phyloP scores from a whole-genome alignment of 31 red algal genomes.

The Bonnemaisonia californica region DNA sequence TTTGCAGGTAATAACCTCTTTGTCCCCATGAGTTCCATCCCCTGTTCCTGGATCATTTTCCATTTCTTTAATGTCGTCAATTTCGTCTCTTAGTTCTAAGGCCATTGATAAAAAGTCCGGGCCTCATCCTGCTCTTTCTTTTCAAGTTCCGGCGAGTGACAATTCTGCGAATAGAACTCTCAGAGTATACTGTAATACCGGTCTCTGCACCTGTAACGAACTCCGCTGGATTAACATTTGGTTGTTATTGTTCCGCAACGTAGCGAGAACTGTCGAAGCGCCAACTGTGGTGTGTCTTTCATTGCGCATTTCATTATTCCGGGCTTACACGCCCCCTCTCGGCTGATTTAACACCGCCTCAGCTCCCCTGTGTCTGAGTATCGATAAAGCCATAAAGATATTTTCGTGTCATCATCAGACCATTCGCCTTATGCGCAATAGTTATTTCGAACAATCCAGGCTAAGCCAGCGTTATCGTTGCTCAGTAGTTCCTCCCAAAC shows the following conservation, averaged over 20 bases:
- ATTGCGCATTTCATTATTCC: background rate
- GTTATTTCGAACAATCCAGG: conserved; percentile 43
- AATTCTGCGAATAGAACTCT: background rate
- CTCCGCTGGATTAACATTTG: conserved; percentile 3
- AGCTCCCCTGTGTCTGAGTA: conserved; percentile 4
- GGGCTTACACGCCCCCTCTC: conserved; percentile 16
- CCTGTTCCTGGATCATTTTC: background rate
- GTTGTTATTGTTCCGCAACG: background rate
- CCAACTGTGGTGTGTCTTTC: background rate
- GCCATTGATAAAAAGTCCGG: background rate
- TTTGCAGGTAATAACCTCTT: background rate
- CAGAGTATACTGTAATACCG: background rate
- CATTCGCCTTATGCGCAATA: conserved; percentile 1
- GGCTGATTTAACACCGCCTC: conserved; percentile 26
- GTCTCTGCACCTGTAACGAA: conserved; percentile 12
- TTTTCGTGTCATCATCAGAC: background rate
- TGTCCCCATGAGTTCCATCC: no score
- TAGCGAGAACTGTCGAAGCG: background rate
- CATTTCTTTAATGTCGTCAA: background rate
- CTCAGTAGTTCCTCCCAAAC: conserved; percentile 2
- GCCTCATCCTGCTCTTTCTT: background rate
- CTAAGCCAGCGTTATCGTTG: background rate
- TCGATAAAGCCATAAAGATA: background rate
- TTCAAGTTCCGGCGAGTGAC: background rate
- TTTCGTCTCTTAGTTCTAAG: background rate